phyloP scores from a whole-genome alignment of 352 stramenopile species.

The Globisporangium perplexum region DNA sequence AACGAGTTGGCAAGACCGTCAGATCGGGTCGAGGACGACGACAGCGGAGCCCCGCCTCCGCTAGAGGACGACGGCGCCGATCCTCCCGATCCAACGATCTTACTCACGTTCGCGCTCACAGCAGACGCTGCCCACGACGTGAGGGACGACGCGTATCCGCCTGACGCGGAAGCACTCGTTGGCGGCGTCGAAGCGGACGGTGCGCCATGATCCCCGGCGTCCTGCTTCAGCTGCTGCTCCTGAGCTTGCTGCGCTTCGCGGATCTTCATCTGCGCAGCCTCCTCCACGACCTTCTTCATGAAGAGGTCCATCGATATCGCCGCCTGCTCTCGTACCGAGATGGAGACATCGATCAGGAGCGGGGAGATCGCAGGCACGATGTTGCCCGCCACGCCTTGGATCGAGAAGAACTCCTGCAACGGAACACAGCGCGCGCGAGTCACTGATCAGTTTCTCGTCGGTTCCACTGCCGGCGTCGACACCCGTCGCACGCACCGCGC shows the following conservation, averaged over 20 bases:
- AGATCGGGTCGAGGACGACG: conserved; percentile 19
- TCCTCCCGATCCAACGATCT: conserved; percentile 45
- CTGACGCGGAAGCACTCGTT: conserved; percentile 8
- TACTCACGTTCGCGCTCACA: conserved; percentile 61
- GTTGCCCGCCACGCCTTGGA: conserved; percentile 58
- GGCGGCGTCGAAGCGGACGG: conserved; percentile 19
- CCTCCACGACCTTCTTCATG: conserved; percentile 77
- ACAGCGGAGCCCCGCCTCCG: conserved; percentile 1
- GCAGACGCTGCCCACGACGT: conserved; percentile 73
- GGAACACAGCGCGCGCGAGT: not conserved
- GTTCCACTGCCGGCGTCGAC: not conserved
- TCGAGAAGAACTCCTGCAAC: conserved; percentile 64
- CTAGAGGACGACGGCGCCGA: conserved; percentile 7
- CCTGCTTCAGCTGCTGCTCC: conserved; percentile 54
- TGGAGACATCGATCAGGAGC: conserved; percentile 73
- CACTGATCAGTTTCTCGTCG: too few species aligned
- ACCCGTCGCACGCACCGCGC: conserved; percentile 42
- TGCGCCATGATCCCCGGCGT: conserved; percentile 10
- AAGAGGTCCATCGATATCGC: conserved; percentile 69
- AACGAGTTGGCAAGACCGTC: conserved; percentile 7
- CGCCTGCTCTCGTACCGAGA: conserved; percentile 74
- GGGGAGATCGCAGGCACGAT: conserved; percentile 75
- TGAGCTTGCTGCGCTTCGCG: conserved; percentile 58
- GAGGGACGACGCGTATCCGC: conserved; percentile 54
- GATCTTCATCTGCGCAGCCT: conserved; percentile 75